Evolutionary conservation across 306 rosid species (phyloP), one percentile per base, ranked within the genome.

Genomic region (Corylus heterophylla): DNA sequence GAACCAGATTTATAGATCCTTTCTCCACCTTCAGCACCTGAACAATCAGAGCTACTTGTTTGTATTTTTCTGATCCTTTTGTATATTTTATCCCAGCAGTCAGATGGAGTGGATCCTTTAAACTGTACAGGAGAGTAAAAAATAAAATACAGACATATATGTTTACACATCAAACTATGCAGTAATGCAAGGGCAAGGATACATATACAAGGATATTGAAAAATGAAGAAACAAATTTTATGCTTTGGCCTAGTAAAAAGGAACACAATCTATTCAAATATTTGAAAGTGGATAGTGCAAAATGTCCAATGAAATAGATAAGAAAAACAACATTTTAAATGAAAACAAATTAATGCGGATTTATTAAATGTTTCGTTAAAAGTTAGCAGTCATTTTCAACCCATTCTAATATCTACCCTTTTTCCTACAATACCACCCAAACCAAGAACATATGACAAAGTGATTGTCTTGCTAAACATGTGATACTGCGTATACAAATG

Each of bases 31-130:
- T 87, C 91, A 52, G 89, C 85, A 80, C 74, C 76, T 73, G 88
- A 76, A 63, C 67, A 87, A 81, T 89, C 93, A 75, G 90, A 85
- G 71, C 69, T 82, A 73, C 58, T 80, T 71, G 52, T 88, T 84
- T 86, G 91, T 73, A 78, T 22, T 80, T 86, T 84, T 85, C 76
- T 89, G 70, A 95, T 86, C 86, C 89, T 89, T 84, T 84, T 81
- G 83, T 85, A 92, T 85, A 95, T 82, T 88, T 95, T 88, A 79
- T 83, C 84, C 98, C 98, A 95, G 91, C 98, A 95, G 82, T 89
- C 81, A 52, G 98, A 89, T 42, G 98, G 98, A 54, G 97, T 91
- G 83, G 83, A 71, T 79, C 92, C 97, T 74, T 86, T 85, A 83
- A 92, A 91, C 98, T 95, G 86, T 56, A 84, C 58, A 74, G 70